A percentile compares a stretch with the other conserved stretches of the same genome.
phyloP scores from a whole-genome alignment of 306 rosid species.

The Inga leiocalycina region DNA sequence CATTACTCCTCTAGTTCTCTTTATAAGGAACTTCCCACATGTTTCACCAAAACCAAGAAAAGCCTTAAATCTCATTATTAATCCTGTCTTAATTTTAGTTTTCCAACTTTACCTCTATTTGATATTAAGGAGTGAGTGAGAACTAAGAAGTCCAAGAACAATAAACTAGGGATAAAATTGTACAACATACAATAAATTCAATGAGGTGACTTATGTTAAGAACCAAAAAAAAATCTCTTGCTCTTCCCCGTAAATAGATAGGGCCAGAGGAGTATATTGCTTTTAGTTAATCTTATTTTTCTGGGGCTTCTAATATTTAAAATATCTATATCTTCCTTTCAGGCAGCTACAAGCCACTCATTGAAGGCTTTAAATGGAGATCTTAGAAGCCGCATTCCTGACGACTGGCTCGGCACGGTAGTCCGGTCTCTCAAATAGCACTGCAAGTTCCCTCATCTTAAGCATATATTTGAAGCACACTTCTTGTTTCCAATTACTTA shows the following conservation, averaged over 20 bases:
- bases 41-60: too few species aligned
- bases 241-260: too few species aligned
- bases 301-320: slow-evolving; percentile 23
- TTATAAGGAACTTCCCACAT: too few species aligned
- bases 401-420: slow-evolving; percentile 85
- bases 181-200: too few species aligned
- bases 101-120: too few species aligned
- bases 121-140: too few species aligned
- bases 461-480: not conserved
- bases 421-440: slow-evolving; percentile 56
- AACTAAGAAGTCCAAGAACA: too few species aligned
- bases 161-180: not conserved
- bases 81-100: too few species aligned
- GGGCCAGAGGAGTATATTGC: not conserved
- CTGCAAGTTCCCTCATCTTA: slow-evolving; percentile 8
- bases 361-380: slow-evolving; percentile 77
- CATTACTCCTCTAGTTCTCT: not conserved
- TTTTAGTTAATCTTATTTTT: slow-evolving; percentile 3
- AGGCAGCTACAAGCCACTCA: slow-evolving; percentile 90
- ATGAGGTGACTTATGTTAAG: too few species aligned
- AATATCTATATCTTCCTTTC: slow-evolving; percentile 33
- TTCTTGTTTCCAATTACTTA: slow-evolving; percentile 12
- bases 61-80: too few species aligned
- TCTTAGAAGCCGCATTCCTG: slow-evolving; percentile 61
- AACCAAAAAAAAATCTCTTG: too few species aligned